Evolutionary conservation across 805 yeast genomes (phyloP), one percentile per base, ranked within the genome.

Genomic region (Cyberlindnera mississippiensis): DNA sequence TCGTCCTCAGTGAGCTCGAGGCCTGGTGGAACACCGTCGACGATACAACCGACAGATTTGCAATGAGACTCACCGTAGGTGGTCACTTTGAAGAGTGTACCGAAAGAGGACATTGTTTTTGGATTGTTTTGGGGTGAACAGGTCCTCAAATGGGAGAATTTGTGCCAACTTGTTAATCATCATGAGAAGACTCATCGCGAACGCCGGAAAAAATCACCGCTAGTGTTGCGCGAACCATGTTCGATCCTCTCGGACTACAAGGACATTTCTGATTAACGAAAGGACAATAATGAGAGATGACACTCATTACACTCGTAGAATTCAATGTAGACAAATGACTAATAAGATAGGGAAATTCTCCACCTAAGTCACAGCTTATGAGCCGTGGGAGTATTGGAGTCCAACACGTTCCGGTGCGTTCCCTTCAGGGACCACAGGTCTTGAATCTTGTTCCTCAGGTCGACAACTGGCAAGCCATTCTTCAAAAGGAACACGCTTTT

Each of bases 1-100:
- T 93, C 98, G 5, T 69, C 79, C 64, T 87, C 97, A 14, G 84
- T 75, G 40, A 93, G 75, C 7, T 79, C 74, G 77, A 93, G 73
- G 26, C 96, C 96, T 22, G 99, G 97, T 24, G 99, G 99, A 32
- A 89, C 93, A 45, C 99, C 99, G 55, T 93, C 99, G 30, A 93
- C 96, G 48, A 93, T 93, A 68, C 98, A 93, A 26, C 99, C 99
- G 32, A 93, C 99, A 9, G 96, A 86, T 57, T 80, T 85, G 71
- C 99, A 93, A 70, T 93, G 99, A 8, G 96, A 88, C 64, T 93
- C 99, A 52, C 99, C 99, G 72, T 89, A 91, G 24, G 99, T 91
- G 49, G 98, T 91, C 52, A 91, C 98, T 46, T 68, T 71, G 66
- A 68, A 62, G 22, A 72, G 49, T 10, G 71, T 69, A 42, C 93